Base-by-base conservation (phyloP, 225 moss, liverwort and hornwort genomes). In the Pleurozium schreberi region DNA sequence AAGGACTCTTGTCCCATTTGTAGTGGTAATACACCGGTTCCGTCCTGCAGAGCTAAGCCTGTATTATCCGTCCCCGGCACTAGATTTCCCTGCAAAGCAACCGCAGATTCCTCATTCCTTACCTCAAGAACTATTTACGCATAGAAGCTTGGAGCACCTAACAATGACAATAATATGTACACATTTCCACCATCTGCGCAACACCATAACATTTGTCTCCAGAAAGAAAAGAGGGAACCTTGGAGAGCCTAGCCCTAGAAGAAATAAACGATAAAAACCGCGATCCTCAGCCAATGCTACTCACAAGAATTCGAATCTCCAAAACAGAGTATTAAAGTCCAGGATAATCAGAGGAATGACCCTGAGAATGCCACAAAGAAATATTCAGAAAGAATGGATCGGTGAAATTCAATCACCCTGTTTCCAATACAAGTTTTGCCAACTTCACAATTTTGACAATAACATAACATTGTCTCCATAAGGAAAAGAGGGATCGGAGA, bases 21-120 rank as follows among this genome's bases (percentile, higher is more conserved):
- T 59, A 98, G 92, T 38, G 96, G 94, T 83, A 99, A 92, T 47
- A 96, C 95, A 67, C 92, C 97, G 18, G 96, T 96, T 81, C 94
- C 95, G 87, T 99, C 99, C 87, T 96, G 93, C 88, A 99, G 87
- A 68, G 93, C 88, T 73, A 96, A 91, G 58, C 95, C 93, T 67
- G 92, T 91, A 30, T 93, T 89, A 75, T 95, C 92, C 80, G 90
- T 58, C 31, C 92, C 91, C 43, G 86, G 91, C 75, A 95, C 95
- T 47, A 99, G 66, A 45, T 92, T 66, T 80, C 99, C 99, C 94
- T 99, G 93, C 84, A 88, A 87, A 85, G 43, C 76, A 88, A 83
- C 60, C 59, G 82, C 63, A 91, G 64, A 86, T 18, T 67, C 36
- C 74, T 81, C 84, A 79, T 77, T 83, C 23, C 82, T 60, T 31